Conservation (phyloP, 2,329 filamentous ascomycete species). For the Tolypocladium tropicale region DNA sequence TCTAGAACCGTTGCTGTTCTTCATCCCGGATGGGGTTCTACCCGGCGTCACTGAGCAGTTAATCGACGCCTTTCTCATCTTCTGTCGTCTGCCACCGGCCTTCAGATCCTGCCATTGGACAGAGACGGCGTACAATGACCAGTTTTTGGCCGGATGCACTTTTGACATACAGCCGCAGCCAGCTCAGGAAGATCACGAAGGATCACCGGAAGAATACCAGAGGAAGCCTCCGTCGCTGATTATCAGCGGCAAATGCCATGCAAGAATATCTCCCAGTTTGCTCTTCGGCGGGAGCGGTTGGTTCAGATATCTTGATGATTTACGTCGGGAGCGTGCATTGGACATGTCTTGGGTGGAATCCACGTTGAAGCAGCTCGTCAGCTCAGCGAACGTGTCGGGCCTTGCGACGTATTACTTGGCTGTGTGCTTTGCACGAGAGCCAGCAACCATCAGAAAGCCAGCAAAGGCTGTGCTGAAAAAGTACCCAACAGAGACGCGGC, state of each 20-base stretch:
- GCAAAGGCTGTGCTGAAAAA: slow-evolving; percentile 67
- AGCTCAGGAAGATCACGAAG: slow-evolving; percentile 3
- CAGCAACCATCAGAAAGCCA: slow-evolving; percentile 49
- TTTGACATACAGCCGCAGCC: slow-evolving; percentile 1
- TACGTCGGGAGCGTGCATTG: slow-evolving; percentile 11
- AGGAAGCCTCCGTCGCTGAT: slow-evolving; percentile 20
- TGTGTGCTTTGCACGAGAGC: slow-evolving; percentile 48
- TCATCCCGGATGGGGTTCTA: slow-evolving; percentile 30
- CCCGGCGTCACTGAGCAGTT: slow-evolving; percentile 33
- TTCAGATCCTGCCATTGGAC: slow-evolving; percentile 18
- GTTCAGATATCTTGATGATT: slow-evolving; percentile 31
- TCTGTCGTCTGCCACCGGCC: slow-evolving; percentile 51
- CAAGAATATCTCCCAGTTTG: slow-evolving; percentile 34
- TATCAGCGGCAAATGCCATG: slow-evolving; percentile 14
- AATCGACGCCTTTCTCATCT: slow-evolving; percentile 61
- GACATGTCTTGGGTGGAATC: slow-evolving; percentile 39
- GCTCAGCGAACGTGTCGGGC: slow-evolving; percentile 18
- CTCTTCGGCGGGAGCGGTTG: slow-evolving; percentile 37
- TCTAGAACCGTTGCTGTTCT: slow-evolving; percentile 51
- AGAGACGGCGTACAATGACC: slow-evolving; percentile 18
- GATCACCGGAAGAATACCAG: slow-evolving; percentile 10
- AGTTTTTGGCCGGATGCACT: slow-evolving; percentile 12
- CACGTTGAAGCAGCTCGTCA: slow-evolving; percentile 48
- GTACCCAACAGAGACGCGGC: slow-evolving; percentile 47
- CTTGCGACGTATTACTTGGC: slow-evolving; percentile 63